Percentiles rank a stretch among this genome's conserved stretches.
phyloP scores from a whole-genome alignment of 2,329 filamentous ascomycete genomes.

The Alternaria gansuensis region DNA sequence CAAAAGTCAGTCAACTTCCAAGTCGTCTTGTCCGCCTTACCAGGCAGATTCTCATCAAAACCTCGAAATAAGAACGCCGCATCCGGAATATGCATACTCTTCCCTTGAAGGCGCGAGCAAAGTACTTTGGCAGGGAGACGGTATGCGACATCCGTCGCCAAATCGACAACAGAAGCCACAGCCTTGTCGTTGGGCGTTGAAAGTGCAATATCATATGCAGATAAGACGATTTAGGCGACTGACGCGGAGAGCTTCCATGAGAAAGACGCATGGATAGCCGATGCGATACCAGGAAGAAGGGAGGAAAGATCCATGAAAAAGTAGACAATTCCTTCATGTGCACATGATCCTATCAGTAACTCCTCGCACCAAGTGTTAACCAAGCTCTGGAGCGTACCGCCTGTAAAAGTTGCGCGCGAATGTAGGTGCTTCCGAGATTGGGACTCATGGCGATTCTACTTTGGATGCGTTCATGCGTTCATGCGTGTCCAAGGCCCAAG shows the following conservation, averaged over 20 bases:
- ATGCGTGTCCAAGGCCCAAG: conserved; percentile 49
- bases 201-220: conserved; percentile 51
- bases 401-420: conserved; percentile 20
- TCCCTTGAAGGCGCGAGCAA: conserved; percentile 44
- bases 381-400: background rate
- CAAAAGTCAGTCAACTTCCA: conserved; percentile 26
- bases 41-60: conserved; percentile 28
- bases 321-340: conserved; percentile 52
- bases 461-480: conserved; percentile 51
- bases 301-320: conserved; percentile 30
- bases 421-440: conserved; percentile 35
- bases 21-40: conserved; percentile 15
- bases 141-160: conserved; percentile 58
- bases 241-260: conserved; percentile 31
- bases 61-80: conserved; percentile 43
- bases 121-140: conserved; percentile 52
- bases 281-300: conserved; percentile 32
- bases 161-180: conserved; percentile 51
- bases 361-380: conserved; percentile 54
- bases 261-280: conserved; percentile 41
- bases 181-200: conserved; percentile 51
- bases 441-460: conserved; percentile 50
- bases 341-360: conserved; percentile 57
- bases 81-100: conserved; percentile 39
- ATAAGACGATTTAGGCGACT: conserved; percentile 35